A percentile compares a stretch with the other conserved stretches of the same genome.
These are phyloP conservation scores for Ehretia macrophylla DNA, from an alignment of 257 asterid genomes.

Conservation along the genomic window DNA sequence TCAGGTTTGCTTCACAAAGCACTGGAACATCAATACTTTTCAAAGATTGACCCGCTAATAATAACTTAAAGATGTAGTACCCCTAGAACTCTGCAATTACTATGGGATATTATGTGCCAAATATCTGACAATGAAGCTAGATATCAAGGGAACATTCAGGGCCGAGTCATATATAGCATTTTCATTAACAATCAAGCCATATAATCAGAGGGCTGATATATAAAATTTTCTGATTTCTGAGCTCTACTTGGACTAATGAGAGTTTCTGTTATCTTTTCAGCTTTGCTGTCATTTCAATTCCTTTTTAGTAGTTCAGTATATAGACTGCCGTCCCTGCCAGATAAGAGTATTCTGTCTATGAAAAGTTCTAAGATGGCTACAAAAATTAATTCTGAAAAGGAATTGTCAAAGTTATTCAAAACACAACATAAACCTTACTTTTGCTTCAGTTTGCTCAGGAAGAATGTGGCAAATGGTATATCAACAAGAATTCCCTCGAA, in stretches of 20 bases:
- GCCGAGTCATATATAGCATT: background rate
- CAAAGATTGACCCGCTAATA: background rate
- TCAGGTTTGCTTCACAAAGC: too few species aligned
- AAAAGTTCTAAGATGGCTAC: background rate
- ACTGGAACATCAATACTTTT: background rate
- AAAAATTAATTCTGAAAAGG: background rate
- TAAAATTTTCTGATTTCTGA: background rate
- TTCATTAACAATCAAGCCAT: background rate
- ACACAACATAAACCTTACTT: constrained; percentile 53
- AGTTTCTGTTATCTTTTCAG: background rate
- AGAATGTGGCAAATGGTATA: constrained; percentile 96
- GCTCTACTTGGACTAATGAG: background rate
- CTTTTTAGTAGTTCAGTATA: too few species aligned
- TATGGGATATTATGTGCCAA: background rate
- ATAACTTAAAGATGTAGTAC: background rate
- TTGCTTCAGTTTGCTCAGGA: constrained; percentile 93
- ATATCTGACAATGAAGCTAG: background rate
- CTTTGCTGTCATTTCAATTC: background rate
- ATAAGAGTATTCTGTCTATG: too few species aligned
- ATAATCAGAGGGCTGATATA: background rate
- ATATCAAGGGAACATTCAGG: background rate
- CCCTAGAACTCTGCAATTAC: background rate
- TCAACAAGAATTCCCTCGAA: constrained; percentile 97
- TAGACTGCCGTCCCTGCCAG: too few species aligned
- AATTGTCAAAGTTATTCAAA: constrained; percentile 4